Evolutionary conservation across 2,329 filamentous ascomycete species (phyloP).

Genomic region (Cladosporium sp.): DNA sequence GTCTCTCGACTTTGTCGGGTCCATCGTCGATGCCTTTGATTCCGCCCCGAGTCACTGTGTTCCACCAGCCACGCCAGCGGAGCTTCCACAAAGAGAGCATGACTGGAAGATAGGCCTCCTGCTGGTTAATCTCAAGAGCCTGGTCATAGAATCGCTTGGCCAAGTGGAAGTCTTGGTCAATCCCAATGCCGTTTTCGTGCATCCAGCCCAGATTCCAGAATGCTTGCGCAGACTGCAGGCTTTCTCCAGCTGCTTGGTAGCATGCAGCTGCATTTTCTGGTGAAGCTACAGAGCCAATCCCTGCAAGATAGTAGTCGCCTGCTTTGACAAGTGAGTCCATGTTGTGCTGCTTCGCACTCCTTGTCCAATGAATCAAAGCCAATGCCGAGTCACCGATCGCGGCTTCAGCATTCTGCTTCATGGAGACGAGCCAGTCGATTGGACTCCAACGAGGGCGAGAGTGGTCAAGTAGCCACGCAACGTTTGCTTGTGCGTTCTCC

Average conservation of each 20-base stretch:
- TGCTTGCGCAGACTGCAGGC: constrained; percentile 86
- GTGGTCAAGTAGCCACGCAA: constrained; percentile 80
- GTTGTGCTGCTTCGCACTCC: constrained; percentile 88
- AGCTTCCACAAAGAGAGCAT: constrained; percentile 84
- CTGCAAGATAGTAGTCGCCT: constrained; percentile 92
- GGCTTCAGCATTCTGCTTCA: constrained; percentile 33
- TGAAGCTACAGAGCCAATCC: constrained; percentile 62
- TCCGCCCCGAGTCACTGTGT: constrained; percentile 82
- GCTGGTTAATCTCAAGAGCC: constrained; percentile 76
- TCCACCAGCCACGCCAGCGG: constrained; percentile 85
- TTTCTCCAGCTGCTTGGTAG: constrained; percentile 88
- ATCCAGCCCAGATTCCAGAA: constrained; percentile 98
- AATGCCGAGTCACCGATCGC: constrained; percentile 52
- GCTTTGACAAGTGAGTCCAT: constrained; percentile 95
- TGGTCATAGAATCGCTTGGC: constrained; percentile 96
- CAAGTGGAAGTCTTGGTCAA: constrained; percentile 93
- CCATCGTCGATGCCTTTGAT: constrained; percentile 92
- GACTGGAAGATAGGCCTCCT: constrained; percentile 90
- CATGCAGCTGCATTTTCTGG: constrained; percentile 86
- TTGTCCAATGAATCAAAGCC: constrained; percentile 89
- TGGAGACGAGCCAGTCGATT: constrained; percentile 52
- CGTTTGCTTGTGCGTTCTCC: constrained; percentile 83
- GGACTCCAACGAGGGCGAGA: constrained; percentile 36
- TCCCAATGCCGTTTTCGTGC: constrained; percentile 93
- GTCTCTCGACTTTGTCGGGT: constrained; percentile 29